Conservation (phyloP, 73 alveolate species). For the Paramecium primaurelia region DNA sequence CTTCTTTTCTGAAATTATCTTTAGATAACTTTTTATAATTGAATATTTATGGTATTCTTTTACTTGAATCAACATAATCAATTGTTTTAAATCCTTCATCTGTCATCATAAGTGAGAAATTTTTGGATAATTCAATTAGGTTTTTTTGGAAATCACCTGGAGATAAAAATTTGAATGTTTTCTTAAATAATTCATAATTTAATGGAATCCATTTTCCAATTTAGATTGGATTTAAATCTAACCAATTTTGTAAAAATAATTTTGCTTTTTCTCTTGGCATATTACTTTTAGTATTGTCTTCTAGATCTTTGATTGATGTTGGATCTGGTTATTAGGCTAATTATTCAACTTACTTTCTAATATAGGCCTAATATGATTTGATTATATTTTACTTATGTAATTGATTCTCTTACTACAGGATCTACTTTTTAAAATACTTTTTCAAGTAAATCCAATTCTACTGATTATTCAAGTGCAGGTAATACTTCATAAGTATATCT, state of each 20-base stretch:
- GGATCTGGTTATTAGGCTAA: background rate
- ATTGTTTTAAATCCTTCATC: conserved; percentile 1
- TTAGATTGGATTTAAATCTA: background rate
- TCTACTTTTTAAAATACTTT: conserved; percentile 22
- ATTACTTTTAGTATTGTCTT: background rate
- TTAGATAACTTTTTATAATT: background rate
- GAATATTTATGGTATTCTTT: background rate
- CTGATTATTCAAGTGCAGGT: background rate
- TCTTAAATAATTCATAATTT: background rate
- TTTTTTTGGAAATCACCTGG: conserved; percentile 35
- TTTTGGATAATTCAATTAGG: background rate
- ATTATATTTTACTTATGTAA: background rate
- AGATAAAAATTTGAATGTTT: background rate
- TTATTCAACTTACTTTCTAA: conserved; percentile 41
- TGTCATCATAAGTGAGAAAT: conserved; percentile 13
- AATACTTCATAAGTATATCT: conserved; percentile 26
- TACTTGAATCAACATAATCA: background rate
- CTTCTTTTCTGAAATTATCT: background rate
- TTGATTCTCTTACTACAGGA: conserved; percentile 37
- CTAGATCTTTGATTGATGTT: background rate
- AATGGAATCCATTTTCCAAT: conserved; percentile 1
- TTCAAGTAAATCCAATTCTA: background rate
- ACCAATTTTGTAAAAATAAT: background rate
- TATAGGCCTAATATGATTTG: background rate
- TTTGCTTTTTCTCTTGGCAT: conserved; percentile 33